Conservation (phyloP, 371 early-diverging fungal genomes). For the Mortierella sp. region DNA sequence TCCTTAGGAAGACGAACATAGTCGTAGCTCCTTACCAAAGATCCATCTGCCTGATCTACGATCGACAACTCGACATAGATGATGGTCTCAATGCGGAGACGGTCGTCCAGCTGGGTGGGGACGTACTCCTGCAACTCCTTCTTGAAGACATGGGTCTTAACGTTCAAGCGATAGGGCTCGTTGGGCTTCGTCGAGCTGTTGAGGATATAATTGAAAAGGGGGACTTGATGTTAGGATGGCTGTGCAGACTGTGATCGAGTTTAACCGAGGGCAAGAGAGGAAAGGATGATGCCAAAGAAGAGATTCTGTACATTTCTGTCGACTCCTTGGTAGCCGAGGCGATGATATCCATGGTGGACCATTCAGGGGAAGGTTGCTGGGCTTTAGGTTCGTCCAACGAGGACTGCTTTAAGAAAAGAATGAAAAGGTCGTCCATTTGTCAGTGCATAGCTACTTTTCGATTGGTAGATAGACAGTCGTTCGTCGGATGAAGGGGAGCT, state of each 20-base stretch:
- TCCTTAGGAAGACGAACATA: slow-evolving; percentile 57
- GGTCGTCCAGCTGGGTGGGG: slow-evolving; percentile 57
- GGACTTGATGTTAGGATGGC: neutral
- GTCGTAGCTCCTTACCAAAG: slow-evolving; percentile 37
- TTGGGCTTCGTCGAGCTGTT: slow-evolving; percentile 18
- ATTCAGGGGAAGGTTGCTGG: slow-evolving; percentile 4
- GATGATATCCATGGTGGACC: neutral
- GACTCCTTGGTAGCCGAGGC: neutral
- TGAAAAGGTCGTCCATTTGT: neutral
- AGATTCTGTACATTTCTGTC: neutral
- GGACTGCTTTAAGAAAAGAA: neutral
- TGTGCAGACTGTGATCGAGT: neutral
- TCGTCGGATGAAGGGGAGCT: neutral
- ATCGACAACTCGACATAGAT: slow-evolving; percentile 56
- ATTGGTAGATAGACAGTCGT: neutral
- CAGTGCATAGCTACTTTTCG: neutral
- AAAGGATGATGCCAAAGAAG: neutral
- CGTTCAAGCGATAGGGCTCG: slow-evolving; percentile 47
- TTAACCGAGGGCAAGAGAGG: neutral
- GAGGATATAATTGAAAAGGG: neutral
- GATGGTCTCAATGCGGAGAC: slow-evolving; percentile 59
- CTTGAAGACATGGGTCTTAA: slow-evolving; percentile 58
- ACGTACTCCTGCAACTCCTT: slow-evolving; percentile 57
- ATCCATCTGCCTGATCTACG: slow-evolving; percentile 33
- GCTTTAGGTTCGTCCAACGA: slow-evolving; percentile 7